Percentiles rank a stretch among this genome's conserved stretches.
phyloP scores from a whole-genome alignment of 805 yeast genomes.

The Wickerhamiella alocasiicola region DNA sequence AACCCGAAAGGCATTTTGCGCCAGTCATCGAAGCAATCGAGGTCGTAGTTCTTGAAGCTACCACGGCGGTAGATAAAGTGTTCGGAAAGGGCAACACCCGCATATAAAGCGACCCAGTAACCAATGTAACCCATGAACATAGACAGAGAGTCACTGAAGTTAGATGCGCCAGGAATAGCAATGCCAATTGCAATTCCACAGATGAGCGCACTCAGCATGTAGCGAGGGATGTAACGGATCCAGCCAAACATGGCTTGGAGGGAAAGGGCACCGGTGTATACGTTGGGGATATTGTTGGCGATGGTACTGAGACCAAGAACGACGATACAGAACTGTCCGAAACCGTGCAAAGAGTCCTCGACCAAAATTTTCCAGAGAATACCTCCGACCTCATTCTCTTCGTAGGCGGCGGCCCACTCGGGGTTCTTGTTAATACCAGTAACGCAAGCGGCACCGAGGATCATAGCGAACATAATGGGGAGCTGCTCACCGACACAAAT shows the following conservation, averaged over 20 bases:
- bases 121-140: conserved; percentile 87
- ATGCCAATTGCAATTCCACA: conserved; percentile 70
- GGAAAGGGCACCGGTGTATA: conserved; percentile 80
- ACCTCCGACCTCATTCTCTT: conserved; percentile 54
- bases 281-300: conserved; percentile 85
- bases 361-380: conserved; percentile 68
- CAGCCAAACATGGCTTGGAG: conserved; percentile 77
- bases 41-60: conserved; percentile 42
- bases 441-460: conserved; percentile 77
- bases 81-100: conserved; percentile 62
- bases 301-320: conserved; percentile 74
- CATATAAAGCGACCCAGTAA: conserved; percentile 81
- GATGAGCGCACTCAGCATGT: conserved; percentile 67
- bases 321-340: conserved; percentile 84
- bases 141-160: conserved; percentile 58
- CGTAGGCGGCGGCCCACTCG: conserved; percentile 40
- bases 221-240: conserved; percentile 65
- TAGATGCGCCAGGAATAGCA: conserved; percentile 77
- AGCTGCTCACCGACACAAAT: conserved; percentile 50
- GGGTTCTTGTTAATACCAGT: conserved; percentile 42
- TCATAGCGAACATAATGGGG: conserved; percentile 62
- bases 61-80: conserved; percentile 69
- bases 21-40: conserved; percentile 47
- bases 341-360: conserved; percentile 50
- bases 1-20: conserved; percentile 55